These are phyloP conservation scores for Diaporthe humulicola DNA, from an alignment of 2,329 filamentous ascomycete species.

Conservation along the genomic window DNA sequence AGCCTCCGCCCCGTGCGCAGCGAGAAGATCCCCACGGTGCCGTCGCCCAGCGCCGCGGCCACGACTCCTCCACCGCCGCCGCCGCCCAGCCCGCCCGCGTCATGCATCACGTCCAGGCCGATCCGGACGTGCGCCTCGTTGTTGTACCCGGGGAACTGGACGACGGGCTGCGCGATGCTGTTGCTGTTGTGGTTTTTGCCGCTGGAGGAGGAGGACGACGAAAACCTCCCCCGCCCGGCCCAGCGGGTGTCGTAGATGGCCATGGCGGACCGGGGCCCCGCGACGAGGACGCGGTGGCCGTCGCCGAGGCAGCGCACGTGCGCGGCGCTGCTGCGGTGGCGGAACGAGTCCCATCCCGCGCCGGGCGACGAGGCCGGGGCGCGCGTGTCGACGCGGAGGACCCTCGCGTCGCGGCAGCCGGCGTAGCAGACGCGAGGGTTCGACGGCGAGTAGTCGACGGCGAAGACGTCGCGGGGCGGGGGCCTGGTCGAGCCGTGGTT, in stretches of 20 bases:
- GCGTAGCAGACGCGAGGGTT: constrained; percentile 62
- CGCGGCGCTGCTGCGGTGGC: constrained; percentile 58
- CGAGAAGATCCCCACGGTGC: constrained; percentile 64
- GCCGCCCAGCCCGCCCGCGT: constrained; percentile 56
- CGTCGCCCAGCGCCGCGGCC: constrained; percentile 67
- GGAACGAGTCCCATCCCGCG: constrained; percentile 43
- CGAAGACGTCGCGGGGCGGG: constrained; percentile 59
- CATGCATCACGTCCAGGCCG: constrained; percentile 64
- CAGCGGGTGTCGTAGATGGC: constrained; percentile 68
- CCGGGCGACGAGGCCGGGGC: constrained; percentile 45
- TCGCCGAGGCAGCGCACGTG: constrained; percentile 65
- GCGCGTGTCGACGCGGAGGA: constrained; percentile 63
- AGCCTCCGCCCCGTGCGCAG: constrained; percentile 59
- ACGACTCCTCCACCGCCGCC: constrained; percentile 50
- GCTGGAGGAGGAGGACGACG: not conserved
- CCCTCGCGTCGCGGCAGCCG: constrained; percentile 62
- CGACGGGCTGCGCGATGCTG: constrained; percentile 51
- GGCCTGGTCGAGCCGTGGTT: not conserved
- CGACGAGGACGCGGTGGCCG: constrained; percentile 64
- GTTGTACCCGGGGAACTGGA: constrained; percentile 63
- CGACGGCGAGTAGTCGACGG: constrained; percentile 60
- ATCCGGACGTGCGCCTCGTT: constrained; percentile 63
- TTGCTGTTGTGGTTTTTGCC: not conserved
- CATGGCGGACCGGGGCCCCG: constrained; percentile 64
- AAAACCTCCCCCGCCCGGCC: not conserved